Conservation (phyloP, 805 yeast species). For the Komagataella pastoris region DNA sequence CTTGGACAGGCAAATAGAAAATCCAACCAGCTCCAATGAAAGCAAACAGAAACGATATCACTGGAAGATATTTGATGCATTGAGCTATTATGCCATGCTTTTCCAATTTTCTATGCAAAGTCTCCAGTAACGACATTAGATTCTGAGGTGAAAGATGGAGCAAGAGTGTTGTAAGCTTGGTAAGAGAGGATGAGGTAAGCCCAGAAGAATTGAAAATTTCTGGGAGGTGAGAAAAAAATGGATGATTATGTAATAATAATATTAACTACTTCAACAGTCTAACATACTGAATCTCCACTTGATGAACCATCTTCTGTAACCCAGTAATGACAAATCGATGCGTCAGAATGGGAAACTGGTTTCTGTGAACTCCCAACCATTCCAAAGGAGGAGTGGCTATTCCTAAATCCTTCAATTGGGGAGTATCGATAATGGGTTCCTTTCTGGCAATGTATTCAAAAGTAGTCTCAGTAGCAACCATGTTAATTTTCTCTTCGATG, state of each 20-base stretch:
- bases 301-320: conserved; percentile 59
- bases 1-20: conserved; percentile 60
- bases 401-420: conserved; percentile 82
- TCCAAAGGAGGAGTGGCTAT: conserved; percentile 97
- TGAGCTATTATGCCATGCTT: conserved; percentile 33
- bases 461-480: conserved; percentile 29
- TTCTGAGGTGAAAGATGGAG: background rate
- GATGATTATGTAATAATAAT: background rate
- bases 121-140: conserved; percentile 32
- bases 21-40: conserved; percentile 44
- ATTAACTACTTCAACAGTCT: conserved; percentile 27
- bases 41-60: conserved; percentile 26
- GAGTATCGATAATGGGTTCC: conserved; percentile 78
- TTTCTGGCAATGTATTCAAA: conserved; percentile 51
- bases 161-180: background rate
- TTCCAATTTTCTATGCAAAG: conserved; percentile 26
- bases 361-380: conserved; percentile 92
- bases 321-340: conserved; percentile 69
- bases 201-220: background rate
- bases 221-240: background rate
- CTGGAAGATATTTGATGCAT: conserved; percentile 27
- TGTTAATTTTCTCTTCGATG: conserved; percentile 29
- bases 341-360: conserved; percentile 73
- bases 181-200: background rate
- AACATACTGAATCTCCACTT: conserved; percentile 45